These are phyloP conservation scores for Funneliformis geosporum DNA, from an alignment of 192 early-diverging fungal genomes.

Conservation along the genomic window DNA sequence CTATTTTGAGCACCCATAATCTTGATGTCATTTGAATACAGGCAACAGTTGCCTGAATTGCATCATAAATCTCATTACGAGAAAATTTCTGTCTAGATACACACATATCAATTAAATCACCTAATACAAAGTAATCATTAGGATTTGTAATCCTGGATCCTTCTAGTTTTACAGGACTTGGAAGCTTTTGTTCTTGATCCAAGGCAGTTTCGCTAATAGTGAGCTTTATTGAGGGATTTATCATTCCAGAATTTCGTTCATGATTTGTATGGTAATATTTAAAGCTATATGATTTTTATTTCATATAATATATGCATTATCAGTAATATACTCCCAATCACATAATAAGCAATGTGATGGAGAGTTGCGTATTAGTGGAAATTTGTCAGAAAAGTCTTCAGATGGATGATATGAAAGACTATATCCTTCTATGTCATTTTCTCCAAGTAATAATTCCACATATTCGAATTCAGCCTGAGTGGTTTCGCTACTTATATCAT, in stretches of 20 bases:
- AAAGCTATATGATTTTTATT: conserved; percentile 16
- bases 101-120: conserved; percentile 13
- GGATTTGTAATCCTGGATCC: conserved; percentile 12
- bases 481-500: no score
- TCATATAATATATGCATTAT: no score
- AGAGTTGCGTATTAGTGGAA: background rate
- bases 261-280: background rate
- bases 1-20: conserved; percentile 13
- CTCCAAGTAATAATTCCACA: background rate
- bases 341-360: background rate
- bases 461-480: background rate
- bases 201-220: no score
- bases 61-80: no score
- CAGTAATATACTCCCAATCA: background rate
- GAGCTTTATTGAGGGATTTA: no score
- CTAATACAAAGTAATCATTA: background rate
- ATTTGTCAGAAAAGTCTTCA: no score
- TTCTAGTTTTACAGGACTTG: background rate
- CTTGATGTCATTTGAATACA: conserved; percentile 14
- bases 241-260: no score
- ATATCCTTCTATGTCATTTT: conserved; percentile 3
- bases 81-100: background rate
- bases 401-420: conserved; percentile 15
- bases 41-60: conserved; percentile 15
- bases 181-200: no score